These are phyloP conservation scores for Rutidosis leptorrhynchoides DNA, from an alignment of 129 eudicot genomes.

Conservation along the genomic window DNA sequence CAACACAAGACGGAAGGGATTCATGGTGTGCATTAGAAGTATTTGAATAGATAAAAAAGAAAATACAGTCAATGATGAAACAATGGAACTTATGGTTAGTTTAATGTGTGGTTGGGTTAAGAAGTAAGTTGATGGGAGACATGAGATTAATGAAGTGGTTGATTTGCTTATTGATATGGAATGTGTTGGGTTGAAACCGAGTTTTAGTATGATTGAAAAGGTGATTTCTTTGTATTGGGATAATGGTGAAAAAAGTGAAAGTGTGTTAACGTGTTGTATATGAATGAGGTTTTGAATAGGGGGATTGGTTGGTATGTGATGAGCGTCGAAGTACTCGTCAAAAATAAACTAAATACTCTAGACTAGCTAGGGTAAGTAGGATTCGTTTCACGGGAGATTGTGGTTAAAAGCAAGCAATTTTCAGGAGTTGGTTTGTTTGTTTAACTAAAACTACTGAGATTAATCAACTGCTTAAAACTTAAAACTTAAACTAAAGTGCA, in stretches of 20 bases:
- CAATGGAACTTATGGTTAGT: conserved; percentile 95
- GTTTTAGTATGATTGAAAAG: conserved; percentile 92
- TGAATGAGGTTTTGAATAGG: conserved; percentile 71
- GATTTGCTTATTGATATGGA: conserved; percentile 90
- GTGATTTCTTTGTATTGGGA: conserved; percentile 90
- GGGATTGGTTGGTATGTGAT: conserved; percentile 47
- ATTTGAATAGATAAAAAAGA: conserved; percentile 91
- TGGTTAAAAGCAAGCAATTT: too few species aligned
- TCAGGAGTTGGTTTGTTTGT: too few species aligned
- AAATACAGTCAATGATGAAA: conserved; percentile 88
- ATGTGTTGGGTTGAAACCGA: conserved; percentile 85
- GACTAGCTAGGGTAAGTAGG: too few species aligned
- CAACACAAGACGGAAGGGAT: conserved; percentile 85
- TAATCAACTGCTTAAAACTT: too few species aligned
- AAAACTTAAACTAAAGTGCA: too few species aligned
- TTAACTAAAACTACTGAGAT: too few species aligned
- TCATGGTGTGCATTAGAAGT: conserved; percentile 96
- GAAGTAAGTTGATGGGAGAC: conserved; percentile 63
- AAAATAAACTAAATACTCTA: too few species aligned
- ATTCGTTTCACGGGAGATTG: too few species aligned
- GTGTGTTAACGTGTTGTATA: conserved; percentile 53
- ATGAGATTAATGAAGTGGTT: conserved; percentile 64
- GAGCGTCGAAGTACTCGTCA: too few species aligned
- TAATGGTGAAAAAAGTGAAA: conserved; percentile 52
- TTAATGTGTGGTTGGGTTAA: conserved; percentile 91